Evolutionary conservation across 1,284 basidiomycete genomes (phyloP), one percentile per base, ranked within the genome.

Genomic region (Kwoniella shivajii): DNA sequence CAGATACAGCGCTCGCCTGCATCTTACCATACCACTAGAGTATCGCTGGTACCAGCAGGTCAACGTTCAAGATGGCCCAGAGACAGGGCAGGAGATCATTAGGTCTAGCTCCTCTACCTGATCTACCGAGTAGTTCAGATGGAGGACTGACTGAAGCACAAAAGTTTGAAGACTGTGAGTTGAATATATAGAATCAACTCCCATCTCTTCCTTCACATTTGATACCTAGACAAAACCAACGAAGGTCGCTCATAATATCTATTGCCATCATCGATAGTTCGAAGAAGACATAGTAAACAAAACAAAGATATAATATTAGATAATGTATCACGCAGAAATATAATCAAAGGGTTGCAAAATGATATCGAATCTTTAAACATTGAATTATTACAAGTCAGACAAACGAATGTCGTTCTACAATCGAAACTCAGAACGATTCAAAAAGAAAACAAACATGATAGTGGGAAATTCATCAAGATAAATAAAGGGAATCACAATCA

Each of bases 291-390:
- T 47, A 60, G 57, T 39, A 66, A 65, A 52, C 72, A 74, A 52
- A 74, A 74, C 51, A 71, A 68, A 57, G 72, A 74, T 30, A 67
- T 74, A 44, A 67, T 74, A 37, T 43, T 62, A 26, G 65, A 67
- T 22, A 74, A 74, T 50, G 63, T 68, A 5, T 45, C 60, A 22
- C 62, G 65, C 29, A 65, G 66, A 33, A 58, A 57, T 2, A 54
- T 62, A 7, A 66, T 69, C 30, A 62, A 62, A 36, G 47, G 42
- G n/a, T 54, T 73, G 14, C 61, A 70, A 52, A 64, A 66, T 13
- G 68, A 71, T 46, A 61, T 70, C 11, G 52, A 55, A 1, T 39
- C 56, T 10, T 43, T 74, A 1, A 66, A 69, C 11, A 50, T 48
- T 10, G 67, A 71, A 42, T 45, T 74, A 11, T 27, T 70, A 6